Percentiles rank a stretch among this genome's conserved stretches.
Evolutionary conservation across 768 basidiomycete genomes (phyloP).

Genomic region (Pisolithus sp.): DNA sequence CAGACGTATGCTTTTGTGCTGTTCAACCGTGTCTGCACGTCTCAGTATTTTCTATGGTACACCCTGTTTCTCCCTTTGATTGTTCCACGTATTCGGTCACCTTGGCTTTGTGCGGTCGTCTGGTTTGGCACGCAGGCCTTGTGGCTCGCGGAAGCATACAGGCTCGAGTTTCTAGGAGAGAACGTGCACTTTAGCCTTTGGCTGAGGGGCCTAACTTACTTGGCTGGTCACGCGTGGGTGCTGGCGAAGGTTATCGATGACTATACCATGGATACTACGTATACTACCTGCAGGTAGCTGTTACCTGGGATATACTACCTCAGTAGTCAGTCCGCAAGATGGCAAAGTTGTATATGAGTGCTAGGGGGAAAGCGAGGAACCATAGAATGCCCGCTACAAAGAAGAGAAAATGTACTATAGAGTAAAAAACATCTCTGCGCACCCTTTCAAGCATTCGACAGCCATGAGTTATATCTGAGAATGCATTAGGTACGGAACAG

Average conservation of each 20-base stretch:
- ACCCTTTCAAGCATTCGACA: conserved; percentile 2
- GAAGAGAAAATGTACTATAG: too few relatives aligned
- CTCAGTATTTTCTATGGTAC: conserved; percentile 98
- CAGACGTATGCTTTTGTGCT: conserved; percentile 90
- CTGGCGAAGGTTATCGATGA: conserved; percentile 55
- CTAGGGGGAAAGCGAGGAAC: too few relatives aligned
- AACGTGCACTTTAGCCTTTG: conserved; percentile 72
- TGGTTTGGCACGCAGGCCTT: conserved; percentile 81
- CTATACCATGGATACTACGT: conserved; percentile 22
- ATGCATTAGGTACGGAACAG: conserved; percentile 4
- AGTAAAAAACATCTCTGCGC: not conserved
- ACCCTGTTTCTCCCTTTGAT: conserved; percentile 81
- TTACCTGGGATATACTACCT: not conserved
- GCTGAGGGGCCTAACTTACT: conserved; percentile 69
- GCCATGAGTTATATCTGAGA: conserved; percentile 19
- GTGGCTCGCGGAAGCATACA: conserved; percentile 90
- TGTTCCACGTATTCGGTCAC: conserved; percentile 57
- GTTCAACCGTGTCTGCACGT: conserved; percentile 98
- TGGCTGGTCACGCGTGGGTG: conserved; percentile 76
- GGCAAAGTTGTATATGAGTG: too few relatives aligned
- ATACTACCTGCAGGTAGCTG: not conserved
- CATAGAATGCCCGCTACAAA: too few relatives aligned
- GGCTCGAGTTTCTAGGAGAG: conserved; percentile 79
- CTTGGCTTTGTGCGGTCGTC: conserved; percentile 38
- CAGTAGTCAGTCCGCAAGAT: too few relatives aligned